These are phyloP conservation scores for Aspergillus neoniger DNA, from an alignment of 2,329 filamentous ascomycete genomes.

Conservation along the genomic window DNA sequence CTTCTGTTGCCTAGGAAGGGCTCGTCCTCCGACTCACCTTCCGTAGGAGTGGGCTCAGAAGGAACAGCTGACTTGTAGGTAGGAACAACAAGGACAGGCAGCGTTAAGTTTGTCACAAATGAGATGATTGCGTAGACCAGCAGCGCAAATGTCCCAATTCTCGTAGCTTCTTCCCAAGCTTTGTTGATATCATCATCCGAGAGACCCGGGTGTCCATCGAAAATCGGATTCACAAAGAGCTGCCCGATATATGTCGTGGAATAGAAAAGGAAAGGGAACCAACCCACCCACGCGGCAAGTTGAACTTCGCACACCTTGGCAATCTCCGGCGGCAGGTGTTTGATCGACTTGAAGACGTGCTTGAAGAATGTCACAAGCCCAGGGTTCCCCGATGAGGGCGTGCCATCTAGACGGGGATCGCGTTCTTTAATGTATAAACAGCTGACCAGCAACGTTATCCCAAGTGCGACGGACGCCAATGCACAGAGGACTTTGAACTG, in stretches of 20 bases:
- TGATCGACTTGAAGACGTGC: slow-evolving; percentile 74
- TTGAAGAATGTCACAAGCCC: slow-evolving; percentile 79
- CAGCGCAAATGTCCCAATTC: slow-evolving; percentile 84
- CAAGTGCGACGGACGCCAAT: slow-evolving; percentile 75
- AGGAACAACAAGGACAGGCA: slow-evolving; percentile 83
- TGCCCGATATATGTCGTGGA: slow-evolving; percentile 92
- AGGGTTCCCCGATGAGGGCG: slow-evolving; percentile 59
- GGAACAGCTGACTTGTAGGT: slow-evolving; percentile 57
- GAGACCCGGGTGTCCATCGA: slow-evolving; percentile 76
- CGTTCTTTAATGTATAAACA: slow-evolving; percentile 71
- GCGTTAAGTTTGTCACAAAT: slow-evolving; percentile 74
- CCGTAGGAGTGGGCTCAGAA: slow-evolving; percentile 9
- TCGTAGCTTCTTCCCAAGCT: slow-evolving; percentile 81
- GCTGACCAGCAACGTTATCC: slow-evolving; percentile 69
- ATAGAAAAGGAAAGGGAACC: slow-evolving; percentile 95
- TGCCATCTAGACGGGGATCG: slow-evolving; percentile 73
- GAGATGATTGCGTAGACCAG: slow-evolving; percentile 86
- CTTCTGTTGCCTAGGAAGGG: slow-evolving; percentile 23
- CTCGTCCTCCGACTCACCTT: slow-evolving; percentile 22
- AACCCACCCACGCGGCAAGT: slow-evolving; percentile 88
- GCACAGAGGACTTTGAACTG: slow-evolving; percentile 93
- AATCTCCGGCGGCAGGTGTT: slow-evolving; percentile 77
- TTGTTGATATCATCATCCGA: slow-evolving; percentile 72
- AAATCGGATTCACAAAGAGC: slow-evolving; percentile 82
- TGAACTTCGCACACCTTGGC: slow-evolving; percentile 78